phyloP scores from a whole-genome alignment of 257 asterid genomes.

The Nicotiana benthamiana region DNA sequence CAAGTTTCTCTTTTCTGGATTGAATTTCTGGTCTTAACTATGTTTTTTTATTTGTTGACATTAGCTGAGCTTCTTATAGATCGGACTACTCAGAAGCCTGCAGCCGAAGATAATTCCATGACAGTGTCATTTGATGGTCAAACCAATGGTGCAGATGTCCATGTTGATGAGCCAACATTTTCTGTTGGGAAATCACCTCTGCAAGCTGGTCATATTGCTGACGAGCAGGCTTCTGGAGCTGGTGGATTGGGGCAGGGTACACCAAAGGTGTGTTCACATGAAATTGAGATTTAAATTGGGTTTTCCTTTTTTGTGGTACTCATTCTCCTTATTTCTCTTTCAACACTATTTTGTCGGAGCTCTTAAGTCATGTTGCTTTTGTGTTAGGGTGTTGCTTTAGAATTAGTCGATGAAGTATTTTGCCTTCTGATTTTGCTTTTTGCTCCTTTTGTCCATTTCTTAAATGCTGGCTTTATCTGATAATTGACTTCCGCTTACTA shows the following conservation, averaged over 20 bases:
- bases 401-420: background rate
- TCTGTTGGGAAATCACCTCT: constrained; percentile 81
- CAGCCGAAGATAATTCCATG: constrained; percentile 25
- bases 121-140: constrained; percentile 27
- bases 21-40: background rate
- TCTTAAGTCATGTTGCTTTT: background rate
- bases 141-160: constrained; percentile 40
- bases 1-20: background rate
- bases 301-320: background rate
- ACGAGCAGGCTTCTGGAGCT: constrained; percentile 44
- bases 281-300: background rate
- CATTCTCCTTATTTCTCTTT: background rate
- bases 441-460: constrained; percentile 9
- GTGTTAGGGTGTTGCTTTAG: background rate
- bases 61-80: constrained; percentile 37
- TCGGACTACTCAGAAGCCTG: constrained; percentile 25
- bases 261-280: constrained; percentile 56
- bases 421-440: background rate
- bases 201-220: constrained; percentile 42
- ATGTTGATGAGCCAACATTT: constrained; percentile 53
- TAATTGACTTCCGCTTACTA: constrained; percentile 10
- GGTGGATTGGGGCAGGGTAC: constrained; percentile 93
- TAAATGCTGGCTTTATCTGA: background rate
- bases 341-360: background rate
- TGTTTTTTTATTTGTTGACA: background rate